These are phyloP conservation scores for Auricularia sp. DNA, from an alignment of 768 basidiomycete genomes.

Conservation along the genomic window DNA sequence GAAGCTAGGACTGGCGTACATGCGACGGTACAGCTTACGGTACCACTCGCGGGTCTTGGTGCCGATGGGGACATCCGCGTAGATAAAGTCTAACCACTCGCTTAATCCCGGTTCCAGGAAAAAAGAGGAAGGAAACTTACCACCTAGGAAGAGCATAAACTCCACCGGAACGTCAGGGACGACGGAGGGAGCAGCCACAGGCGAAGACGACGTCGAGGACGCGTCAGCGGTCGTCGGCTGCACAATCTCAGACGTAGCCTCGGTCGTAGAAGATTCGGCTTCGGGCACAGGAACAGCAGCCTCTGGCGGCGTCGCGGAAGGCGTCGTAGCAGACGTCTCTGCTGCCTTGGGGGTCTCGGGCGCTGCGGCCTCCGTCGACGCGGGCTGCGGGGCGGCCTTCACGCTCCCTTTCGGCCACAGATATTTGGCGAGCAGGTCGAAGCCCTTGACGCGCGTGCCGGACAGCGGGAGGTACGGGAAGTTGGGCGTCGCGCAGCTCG, in stretches of 20 bases:
- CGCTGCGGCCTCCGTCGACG: neutral
- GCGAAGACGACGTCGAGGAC: neutral
- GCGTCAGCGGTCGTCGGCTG: neutral
- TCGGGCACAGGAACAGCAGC: neutral
- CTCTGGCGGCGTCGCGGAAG: neutral
- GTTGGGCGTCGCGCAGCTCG: slow-evolving; percentile 59
- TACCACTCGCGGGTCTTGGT: slow-evolving; percentile 38
- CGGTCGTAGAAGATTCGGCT: slow-evolving; percentile 2
- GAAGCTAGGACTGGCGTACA: slow-evolving; percentile 55
- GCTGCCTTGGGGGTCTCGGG: neutral
- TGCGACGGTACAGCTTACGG: slow-evolving; percentile 54
- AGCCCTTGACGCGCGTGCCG: slow-evolving; percentile 46
- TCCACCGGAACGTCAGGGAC: slow-evolving; percentile 26
- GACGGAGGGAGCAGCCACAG: neutral
- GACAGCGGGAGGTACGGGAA: slow-evolving; percentile 59
- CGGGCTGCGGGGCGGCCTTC: neutral
- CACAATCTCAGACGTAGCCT: neutral
- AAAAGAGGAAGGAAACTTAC: neutral
- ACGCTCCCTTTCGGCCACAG: slow-evolving; percentile 23
- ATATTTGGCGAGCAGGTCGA: slow-evolving; percentile 51
- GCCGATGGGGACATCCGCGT: slow-evolving; percentile 59
- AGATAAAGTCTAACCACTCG: slow-evolving; percentile 45
- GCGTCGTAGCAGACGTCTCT: neutral
- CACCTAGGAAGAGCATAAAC: slow-evolving; percentile 58
- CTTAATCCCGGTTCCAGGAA: neutral